Conservation (phyloP, 371 early-diverging fungal species). For the Basidiobolus meristosporus region DNA sequence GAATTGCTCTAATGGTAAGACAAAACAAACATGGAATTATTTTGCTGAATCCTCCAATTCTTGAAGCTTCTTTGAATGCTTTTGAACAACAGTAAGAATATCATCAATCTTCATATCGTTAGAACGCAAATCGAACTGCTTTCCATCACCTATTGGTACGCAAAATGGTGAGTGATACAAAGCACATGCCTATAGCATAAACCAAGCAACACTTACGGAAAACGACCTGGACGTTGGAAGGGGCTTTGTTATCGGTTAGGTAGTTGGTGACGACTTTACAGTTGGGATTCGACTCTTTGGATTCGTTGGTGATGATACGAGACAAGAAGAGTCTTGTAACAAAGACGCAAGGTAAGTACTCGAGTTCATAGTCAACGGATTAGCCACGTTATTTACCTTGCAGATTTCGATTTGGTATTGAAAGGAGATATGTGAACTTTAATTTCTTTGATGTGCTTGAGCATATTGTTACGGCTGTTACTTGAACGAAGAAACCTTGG, state of each 20-base stretch:
- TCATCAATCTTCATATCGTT: conserved; percentile 20
- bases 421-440: no score
- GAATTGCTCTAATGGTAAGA: no score
- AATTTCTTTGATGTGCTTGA: no score
- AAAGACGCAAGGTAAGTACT: no score
- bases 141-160: conserved; percentile 19
- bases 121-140: conserved; percentile 16
- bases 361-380: no score
- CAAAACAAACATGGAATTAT: no score
- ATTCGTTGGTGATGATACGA: conserved; percentile 20
- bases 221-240: conserved; percentile 15
- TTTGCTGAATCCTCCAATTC: conserved; percentile 18
- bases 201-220: conserved; percentile 16
- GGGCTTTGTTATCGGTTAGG: conserved; percentile 14
- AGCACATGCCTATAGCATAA: neutral
- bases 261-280: conserved; percentile 18
- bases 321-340: no score
- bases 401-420: no score
- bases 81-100: conserved; percentile 17
- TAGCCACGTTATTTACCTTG: no score
- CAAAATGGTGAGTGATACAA: neutral
- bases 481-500: no score
- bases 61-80: conserved; percentile 22
- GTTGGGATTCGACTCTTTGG: conserved; percentile 19
- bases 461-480: no score